Percentiles rank a stretch among this genome's conserved stretches.
These are phyloP conservation scores for Coniella lustricola DNA, from an alignment of 2,329 filamentous ascomycete genomes.

Conservation along the genomic window DNA sequence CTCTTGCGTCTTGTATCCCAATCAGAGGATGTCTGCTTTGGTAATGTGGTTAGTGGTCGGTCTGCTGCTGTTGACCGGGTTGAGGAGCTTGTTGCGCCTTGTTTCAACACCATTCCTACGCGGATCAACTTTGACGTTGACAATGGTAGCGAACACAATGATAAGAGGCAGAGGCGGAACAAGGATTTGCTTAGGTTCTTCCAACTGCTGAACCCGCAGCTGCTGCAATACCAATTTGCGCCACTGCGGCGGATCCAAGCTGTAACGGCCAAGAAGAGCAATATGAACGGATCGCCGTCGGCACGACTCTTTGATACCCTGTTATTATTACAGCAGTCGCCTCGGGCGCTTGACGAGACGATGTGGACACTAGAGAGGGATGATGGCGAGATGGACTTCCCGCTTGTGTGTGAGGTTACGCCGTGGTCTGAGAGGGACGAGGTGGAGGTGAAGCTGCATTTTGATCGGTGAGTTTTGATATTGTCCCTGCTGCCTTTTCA, in stretches of 20 bases:
- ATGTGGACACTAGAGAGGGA: constrained; percentile 54
- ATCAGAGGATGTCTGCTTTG: constrained; percentile 69
- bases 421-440: constrained; percentile 46
- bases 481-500: no score
- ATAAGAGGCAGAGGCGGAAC: constrained; percentile 34
- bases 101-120: constrained; percentile 82
- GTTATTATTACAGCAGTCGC: constrained; percentile 66
- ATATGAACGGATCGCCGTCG: no score
- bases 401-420: constrained; percentile 68
- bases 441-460: constrained; percentile 57
- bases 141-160: no score
- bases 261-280: constrained; percentile 26
- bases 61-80: constrained; percentile 58
- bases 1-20: constrained; percentile 51
- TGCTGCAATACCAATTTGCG: constrained; percentile 65
- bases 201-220: constrained; percentile 53
- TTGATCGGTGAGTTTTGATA: constrained; percentile 38
- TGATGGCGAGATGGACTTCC: constrained; percentile 62
- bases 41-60: constrained; percentile 76
- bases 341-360: constrained; percentile 45
- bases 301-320: constrained; percentile 69
- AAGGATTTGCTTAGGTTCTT: constrained; percentile 51
- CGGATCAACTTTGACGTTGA: constrained; percentile 42
- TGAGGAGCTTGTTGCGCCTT: constrained; percentile 73
- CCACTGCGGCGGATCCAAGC: constrained; percentile 65